phyloP scores from a whole-genome alignment of 2,329 filamentous ascomycete species.

The Alternaria gaisen region DNA sequence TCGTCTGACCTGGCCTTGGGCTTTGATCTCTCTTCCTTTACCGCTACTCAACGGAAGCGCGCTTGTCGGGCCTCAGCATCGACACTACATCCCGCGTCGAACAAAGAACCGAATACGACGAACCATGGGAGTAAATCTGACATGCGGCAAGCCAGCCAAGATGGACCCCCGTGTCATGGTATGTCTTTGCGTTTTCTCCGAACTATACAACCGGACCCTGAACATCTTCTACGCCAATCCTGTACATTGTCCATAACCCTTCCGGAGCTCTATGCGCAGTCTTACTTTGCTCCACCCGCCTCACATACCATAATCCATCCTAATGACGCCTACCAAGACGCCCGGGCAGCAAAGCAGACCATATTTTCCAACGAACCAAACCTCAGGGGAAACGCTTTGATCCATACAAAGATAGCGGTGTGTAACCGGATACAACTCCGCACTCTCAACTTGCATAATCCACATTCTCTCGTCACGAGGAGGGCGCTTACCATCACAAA shows the following conservation, averaged over 20 bases:
- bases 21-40: background rate
- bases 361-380: background rate
- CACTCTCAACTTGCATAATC: slow-evolving; percentile 1
- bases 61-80: background rate
- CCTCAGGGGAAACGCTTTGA: background rate
- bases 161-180: background rate
- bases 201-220: slow-evolving; percentile 1
- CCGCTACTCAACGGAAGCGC: slow-evolving; percentile 1
- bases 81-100: background rate
- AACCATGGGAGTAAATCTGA: background rate
- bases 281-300: background rate
- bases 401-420: slow-evolving; percentile 5
- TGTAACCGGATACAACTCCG: slow-evolving; percentile 6
- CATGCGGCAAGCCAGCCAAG: slow-evolving; percentile 2
- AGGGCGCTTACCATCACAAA: slow-evolving; percentile 5
- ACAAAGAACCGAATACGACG: background rate
- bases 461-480: slow-evolving; percentile 1
- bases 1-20: slow-evolving; percentile 6
- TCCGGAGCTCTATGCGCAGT: background rate
- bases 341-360: background rate
- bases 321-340: background rate
- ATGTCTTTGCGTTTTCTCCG: background rate
- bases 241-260: background rate
- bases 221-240: background rate
- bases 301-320: background rate